These are phyloP conservation scores for Bipolaris bicolor DNA, from an alignment of 2,329 filamentous ascomycete genomes.

Conservation along the genomic window DNA sequence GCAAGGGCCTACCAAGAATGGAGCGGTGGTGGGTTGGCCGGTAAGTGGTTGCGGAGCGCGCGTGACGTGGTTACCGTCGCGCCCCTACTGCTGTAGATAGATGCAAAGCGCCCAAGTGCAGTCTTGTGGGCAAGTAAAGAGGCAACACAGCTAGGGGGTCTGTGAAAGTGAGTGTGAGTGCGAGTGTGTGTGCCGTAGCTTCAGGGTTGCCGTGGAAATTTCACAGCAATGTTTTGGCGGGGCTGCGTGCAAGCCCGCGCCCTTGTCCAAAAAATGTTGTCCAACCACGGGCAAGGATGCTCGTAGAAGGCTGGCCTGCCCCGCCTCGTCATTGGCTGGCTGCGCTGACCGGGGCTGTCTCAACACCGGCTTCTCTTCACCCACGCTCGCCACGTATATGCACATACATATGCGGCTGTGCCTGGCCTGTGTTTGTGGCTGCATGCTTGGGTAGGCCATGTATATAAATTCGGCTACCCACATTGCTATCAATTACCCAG, in stretches of 20 bases:
- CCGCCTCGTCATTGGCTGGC: constrained; percentile 16
- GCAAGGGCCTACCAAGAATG: constrained; percentile 12
- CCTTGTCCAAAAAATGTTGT: constrained; percentile 19
- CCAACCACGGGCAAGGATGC: constrained; percentile 17
- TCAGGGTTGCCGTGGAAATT: constrained; percentile 24
- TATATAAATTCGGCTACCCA: constrained; percentile 14
- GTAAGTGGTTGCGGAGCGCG: constrained; percentile 12
- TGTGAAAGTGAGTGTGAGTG: background rate
- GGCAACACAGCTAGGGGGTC: constrained; percentile 7
- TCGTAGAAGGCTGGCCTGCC: constrained; percentile 2
- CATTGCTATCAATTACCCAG: constrained; percentile 15
- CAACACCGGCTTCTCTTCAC: background rate
- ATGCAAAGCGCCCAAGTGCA: constrained; percentile 1
- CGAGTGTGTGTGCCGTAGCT: constrained; percentile 2
- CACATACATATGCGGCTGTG: background rate
- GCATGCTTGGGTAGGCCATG: background rate
- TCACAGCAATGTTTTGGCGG: constrained; percentile 25
- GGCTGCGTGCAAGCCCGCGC: constrained; percentile 22
- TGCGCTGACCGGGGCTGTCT: background rate
- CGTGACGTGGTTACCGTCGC: constrained; percentile 16
- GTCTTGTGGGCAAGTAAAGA: background rate
- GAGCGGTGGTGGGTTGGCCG: background rate
- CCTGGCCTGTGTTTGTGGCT: background rate
- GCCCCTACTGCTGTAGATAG: constrained; percentile 11
- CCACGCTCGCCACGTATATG: background rate